Conservation (phyloP, 805 yeast genomes). For the Myxozyma melibiosi region DNA sequence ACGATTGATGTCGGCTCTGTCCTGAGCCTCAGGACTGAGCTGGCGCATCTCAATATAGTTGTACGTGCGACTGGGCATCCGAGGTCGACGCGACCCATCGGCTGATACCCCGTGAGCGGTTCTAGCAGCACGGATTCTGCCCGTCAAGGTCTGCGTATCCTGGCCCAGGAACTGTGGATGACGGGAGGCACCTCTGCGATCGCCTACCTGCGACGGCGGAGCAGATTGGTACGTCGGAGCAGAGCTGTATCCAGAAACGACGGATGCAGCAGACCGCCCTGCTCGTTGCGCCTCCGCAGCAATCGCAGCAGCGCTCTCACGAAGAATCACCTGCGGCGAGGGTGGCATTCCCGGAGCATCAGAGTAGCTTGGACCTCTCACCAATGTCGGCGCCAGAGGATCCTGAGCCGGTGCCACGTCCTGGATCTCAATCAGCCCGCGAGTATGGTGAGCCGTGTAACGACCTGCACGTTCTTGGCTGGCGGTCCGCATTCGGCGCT, state of each 20-base stretch:
- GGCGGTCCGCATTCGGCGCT: conserved; percentile 9
- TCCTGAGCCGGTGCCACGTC: conserved; percentile 22
- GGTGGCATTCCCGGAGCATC: conserved; percentile 26
- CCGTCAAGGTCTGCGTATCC: conserved; percentile 8
- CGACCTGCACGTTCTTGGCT: conserved; percentile 19
- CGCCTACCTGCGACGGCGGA: conserved; percentile 11
- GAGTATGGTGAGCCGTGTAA: conserved; percentile 16
- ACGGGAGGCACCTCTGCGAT: not conserved
- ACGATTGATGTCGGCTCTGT: conserved; percentile 27
- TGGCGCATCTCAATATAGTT: conserved; percentile 28
- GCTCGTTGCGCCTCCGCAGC: not conserved
- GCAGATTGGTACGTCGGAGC: conserved; percentile 12
- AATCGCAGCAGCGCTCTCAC: conserved; percentile 4
- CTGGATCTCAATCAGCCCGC: conserved; percentile 13
- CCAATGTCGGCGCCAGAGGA: conserved; percentile 17
- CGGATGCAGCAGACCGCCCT: conserved; percentile 3
- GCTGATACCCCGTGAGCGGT: not conserved
- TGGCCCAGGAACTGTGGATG: conserved; percentile 7
- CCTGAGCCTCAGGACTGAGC: conserved; percentile 30
- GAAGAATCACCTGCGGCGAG: conserved; percentile 18
- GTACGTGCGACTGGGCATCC: conserved; percentile 11
- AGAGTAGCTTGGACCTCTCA: conserved; percentile 11
- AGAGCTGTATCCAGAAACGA: conserved; percentile 7
- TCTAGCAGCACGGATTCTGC: conserved; percentile 17
- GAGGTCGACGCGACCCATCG: conserved; percentile 3